phyloP scores from a whole-genome alignment of 2,329 filamentous ascomycete species.

The Diplodia seriata region DNA sequence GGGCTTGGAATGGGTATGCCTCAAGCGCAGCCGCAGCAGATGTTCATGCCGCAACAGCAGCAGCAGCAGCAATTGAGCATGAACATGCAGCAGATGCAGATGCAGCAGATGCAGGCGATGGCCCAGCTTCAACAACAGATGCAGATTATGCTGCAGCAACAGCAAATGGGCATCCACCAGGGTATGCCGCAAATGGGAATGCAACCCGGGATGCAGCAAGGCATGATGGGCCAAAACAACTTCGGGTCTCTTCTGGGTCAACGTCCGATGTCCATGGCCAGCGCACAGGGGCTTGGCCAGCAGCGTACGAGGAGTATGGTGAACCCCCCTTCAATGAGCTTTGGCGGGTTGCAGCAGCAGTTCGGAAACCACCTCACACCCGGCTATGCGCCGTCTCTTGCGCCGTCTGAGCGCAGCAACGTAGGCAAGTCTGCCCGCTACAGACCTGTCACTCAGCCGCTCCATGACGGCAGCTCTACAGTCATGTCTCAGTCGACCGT shows the following conservation, averaged over 20 bases:
- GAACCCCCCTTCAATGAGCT: slow-evolving; percentile 68
- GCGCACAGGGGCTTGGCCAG: slow-evolving; percentile 18
- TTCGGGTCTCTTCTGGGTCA: slow-evolving; percentile 36
- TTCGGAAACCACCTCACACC: slow-evolving; percentile 32
- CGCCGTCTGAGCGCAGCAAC: slow-evolving; percentile 94
- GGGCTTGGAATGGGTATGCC: slow-evolving; percentile 17
- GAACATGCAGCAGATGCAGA: slow-evolving; percentile 31
- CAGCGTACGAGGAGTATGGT: slow-evolving; percentile 32
- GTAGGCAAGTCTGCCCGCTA: slow-evolving; percentile 89
- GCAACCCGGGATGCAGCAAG: slow-evolving; percentile 51
- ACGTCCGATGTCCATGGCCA: slow-evolving; percentile 58
- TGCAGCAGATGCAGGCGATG: slow-evolving; percentile 34
- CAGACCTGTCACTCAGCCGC: slow-evolving; percentile 73
- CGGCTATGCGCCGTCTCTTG: slow-evolving; percentile 87
- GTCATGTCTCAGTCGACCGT: slow-evolving; percentile 30
- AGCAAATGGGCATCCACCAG: slow-evolving; percentile 62
- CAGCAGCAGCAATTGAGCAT: slow-evolving; percentile 18
- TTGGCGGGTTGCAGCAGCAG: slow-evolving; percentile 68
- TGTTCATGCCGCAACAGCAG: slow-evolving; percentile 27
- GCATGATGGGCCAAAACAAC: slow-evolving; percentile 46
- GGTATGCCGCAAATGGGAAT: slow-evolving; percentile 39
- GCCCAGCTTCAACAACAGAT: slow-evolving; percentile 34
- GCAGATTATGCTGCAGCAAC: slow-evolving; percentile 72
- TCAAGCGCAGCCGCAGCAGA: slow-evolving; percentile 27
- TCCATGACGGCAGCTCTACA: slow-evolving; percentile 32